Percentiles rank a stretch among this genome's conserved stretches.
Evolutionary conservation across 129 eudicot genomes (phyloP).

Genomic region (Pseudognaphalium luteoalbum): DNA sequence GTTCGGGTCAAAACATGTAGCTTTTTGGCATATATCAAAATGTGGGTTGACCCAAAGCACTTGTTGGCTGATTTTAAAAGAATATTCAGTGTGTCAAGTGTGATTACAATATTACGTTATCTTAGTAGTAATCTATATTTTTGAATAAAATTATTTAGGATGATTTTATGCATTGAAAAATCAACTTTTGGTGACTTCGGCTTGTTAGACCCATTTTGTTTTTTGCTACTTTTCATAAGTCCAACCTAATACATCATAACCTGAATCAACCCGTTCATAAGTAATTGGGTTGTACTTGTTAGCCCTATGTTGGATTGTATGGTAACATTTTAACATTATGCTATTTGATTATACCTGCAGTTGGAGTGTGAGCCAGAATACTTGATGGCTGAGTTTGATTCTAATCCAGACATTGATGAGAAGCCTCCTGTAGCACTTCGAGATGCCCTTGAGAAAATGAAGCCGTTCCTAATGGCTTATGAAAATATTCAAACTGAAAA

Average conservation of each 20-base stretch:
- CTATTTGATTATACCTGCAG: slow-evolving; percentile 40
- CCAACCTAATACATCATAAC: neutral
- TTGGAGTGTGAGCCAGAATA: slow-evolving; percentile 92
- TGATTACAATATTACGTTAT: no score
- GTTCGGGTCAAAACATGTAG: neutral
- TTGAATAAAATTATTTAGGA: neutral
- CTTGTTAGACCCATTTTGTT: neutral
- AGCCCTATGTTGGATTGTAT: neutral
- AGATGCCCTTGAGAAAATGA: slow-evolving; percentile 84
- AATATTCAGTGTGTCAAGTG: neutral
- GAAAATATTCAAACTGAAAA: slow-evolving; percentile 71
- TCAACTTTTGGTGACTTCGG: neutral
- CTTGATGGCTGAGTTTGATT: slow-evolving; percentile 68
- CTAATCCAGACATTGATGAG: slow-evolving; percentile 91
- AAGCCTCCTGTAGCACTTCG: slow-evolving; percentile 75
- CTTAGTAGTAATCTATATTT: neutral
- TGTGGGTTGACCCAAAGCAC: neutral
- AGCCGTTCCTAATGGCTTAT: slow-evolving; percentile 87
- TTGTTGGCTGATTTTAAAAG: neutral
- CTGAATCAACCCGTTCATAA: neutral
- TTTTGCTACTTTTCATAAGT: neutral
- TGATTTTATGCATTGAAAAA: neutral
- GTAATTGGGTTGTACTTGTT: neutral
- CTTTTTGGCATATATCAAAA: neutral
- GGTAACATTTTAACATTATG: slow-evolving; percentile 8